These are phyloP conservation scores for Verticillium zaregamsianum DNA, from an alignment of 2,329 filamentous ascomycete genomes.

Conservation along the genomic window DNA sequence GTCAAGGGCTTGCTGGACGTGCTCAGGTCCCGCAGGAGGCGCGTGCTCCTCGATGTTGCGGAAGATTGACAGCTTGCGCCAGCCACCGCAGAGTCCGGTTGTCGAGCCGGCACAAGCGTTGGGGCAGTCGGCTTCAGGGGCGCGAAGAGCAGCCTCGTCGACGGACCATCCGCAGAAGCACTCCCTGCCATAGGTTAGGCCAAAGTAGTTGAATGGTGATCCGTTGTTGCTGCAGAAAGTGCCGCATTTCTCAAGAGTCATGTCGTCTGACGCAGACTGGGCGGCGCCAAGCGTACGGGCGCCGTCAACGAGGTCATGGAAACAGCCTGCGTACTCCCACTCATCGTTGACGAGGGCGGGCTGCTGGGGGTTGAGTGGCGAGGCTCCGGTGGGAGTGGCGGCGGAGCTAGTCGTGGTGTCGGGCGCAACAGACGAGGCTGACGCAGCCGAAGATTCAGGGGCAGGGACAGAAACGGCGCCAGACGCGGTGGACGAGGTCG, in stretches of 20 bases:
- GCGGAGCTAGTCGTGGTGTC: neutral
- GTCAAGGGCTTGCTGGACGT: constrained; percentile 10
- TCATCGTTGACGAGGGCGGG: constrained; percentile 5
- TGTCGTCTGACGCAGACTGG: constrained; percentile 12
- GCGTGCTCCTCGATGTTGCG: constrained; percentile 12
- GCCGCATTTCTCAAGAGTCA: constrained; percentile 19
- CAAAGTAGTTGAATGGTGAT: constrained; percentile 19
- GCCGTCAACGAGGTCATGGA: constrained; percentile 16
- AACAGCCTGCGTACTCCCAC: constrained; percentile 19
- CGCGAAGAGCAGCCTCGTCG: constrained; percentile 7
- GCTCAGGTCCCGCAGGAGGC: constrained; percentile 9
- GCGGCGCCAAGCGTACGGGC: constrained; percentile 8
- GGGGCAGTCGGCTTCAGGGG: constrained; percentile 15
- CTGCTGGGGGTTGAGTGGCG: constrained; percentile 5
- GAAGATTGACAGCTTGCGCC: constrained; percentile 17
- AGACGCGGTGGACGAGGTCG: neutral
- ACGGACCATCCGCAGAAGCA: constrained; percentile 17
- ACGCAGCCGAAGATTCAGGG: neutral
- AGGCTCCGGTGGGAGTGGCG: neutral
- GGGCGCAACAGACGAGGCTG: neutral
- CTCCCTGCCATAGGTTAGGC: constrained; percentile 17
- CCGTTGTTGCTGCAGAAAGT: constrained; percentile 16
- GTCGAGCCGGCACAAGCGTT: constrained; percentile 10
- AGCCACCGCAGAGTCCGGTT: constrained; percentile 11
- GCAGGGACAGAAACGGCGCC: neutral